Evolutionary conservation across 441 rosid species (phyloP).

Genomic region (Biscutella laevigata): DNA sequence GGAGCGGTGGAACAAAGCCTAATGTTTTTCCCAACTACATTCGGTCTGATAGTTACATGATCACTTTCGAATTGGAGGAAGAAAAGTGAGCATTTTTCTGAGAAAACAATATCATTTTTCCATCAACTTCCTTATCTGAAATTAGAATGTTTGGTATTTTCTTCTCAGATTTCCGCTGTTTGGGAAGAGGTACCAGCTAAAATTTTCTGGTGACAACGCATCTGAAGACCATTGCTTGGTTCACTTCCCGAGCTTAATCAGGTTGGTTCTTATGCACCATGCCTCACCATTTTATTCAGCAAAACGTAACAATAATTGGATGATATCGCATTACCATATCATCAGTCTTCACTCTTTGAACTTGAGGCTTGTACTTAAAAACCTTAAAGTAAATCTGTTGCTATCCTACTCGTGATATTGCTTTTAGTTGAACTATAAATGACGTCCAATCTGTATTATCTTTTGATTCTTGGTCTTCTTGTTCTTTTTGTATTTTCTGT

Average conservation of each 20-base stretch:
- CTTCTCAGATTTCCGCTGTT: constrained; percentile 76
- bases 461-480: neutral
- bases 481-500: neutral
- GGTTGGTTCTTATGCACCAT: constrained; percentile 31
- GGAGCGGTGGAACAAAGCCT: constrained; percentile 70
- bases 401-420: constrained; percentile 2
- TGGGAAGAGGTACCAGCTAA: constrained; percentile 92
- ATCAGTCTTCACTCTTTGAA: neutral
- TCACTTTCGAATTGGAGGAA: constrained; percentile 90
- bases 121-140: neutral
- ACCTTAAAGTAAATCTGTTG: neutral
- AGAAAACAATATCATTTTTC: neutral
- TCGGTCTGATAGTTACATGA: constrained; percentile 91
- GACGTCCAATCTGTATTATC: neutral
- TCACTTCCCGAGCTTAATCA: constrained; percentile 96
- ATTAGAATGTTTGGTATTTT: neutral
- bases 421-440: neutral
- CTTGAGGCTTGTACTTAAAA: neutral
- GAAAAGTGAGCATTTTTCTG: constrained; percentile 55
- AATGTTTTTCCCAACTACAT: constrained; percentile 93
- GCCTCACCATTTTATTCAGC: neutral
- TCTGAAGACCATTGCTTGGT: constrained; percentile 89
- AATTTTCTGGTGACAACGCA: constrained; percentile 67
- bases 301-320: neutral
- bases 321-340: neutral